Evolutionary conservation across 208 protist species (phyloP).

Genomic region (Leishmania guyanensis): DNA sequence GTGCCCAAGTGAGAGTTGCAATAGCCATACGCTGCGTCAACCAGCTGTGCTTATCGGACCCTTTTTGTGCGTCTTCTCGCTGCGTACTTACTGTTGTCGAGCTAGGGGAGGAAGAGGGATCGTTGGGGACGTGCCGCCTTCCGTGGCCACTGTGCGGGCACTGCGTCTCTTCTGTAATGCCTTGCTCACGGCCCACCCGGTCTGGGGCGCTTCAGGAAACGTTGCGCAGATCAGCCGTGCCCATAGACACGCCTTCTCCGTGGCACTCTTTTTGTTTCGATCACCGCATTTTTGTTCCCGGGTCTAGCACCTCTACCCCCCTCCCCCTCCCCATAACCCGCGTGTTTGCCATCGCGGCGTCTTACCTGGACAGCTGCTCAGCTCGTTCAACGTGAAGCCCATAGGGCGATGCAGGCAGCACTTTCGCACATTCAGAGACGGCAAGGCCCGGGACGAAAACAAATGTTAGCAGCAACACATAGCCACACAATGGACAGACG

Average conservation of each 20-base stretch:
- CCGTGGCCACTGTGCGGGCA: neutral
- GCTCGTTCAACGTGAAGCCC: neutral
- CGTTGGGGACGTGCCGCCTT: neutral
- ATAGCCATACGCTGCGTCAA: no score
- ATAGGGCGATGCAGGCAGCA: neutral
- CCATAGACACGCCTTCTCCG: neutral
- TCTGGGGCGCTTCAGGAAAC: no score
- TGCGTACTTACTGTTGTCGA: neutral
- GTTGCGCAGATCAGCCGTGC: neutral
- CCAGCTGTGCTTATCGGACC: neutral
- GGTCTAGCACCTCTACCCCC: neutral
- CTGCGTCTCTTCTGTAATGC: neutral
- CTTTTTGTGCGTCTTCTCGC: neutral
- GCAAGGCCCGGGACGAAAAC: neutral
- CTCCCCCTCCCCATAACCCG: neutral
- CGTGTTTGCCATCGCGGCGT: neutral
- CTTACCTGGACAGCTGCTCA: neutral
- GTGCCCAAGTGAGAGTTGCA: slow-evolving; percentile 5
- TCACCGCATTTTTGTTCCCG: neutral
- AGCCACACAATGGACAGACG: neutral
- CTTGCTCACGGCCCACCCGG: no score
- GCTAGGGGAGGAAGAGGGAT: neutral
- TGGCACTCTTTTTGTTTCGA: neutral
- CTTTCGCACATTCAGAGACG: neutral
- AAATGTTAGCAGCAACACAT: neutral